Base-by-base conservation (phyloP, 2,329 filamentous ascomycete species). In the Calonectria hongkongensis region DNA sequence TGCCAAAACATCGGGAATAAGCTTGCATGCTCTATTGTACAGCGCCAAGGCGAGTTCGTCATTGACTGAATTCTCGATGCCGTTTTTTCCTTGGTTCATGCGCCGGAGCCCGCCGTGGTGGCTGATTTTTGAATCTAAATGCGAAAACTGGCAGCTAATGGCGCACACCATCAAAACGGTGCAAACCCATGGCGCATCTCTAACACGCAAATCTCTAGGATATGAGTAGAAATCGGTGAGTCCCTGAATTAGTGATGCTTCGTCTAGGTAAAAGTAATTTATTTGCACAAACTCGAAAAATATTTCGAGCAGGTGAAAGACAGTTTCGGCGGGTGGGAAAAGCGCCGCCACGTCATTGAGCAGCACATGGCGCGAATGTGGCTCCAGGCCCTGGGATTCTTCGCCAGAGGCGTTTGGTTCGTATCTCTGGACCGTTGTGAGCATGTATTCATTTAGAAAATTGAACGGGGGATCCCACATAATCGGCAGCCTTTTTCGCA, bases 1-100 rank as follows among this genome's bases (percentile, higher is more conserved):
- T 2, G 88, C 88, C 68, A 91, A 90, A 41, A 90, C 87, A 70
- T 91, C 89, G 1, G 89, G 88, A 2, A 91, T 82, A 2, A 91
- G 82, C 74, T 86, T 88, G 27, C 86, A 87, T 0, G 89, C 89
- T 75, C 88, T 87, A 67, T 89, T 87, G 73, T 91, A 91, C 72
- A 91, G 89, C 16, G 87, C 87, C 13, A 60, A 27, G 3, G 54
- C 54, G n/a, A 60, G 54, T 13, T 36, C 54, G 25, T 60, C 15
- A n/a, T 39, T 60, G 13, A 36, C 36, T 2, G 54, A 60, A 33
- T 41, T n/a, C 21, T 60, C 36, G 36, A 60, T 28, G 21, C 54
- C 54, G 25, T 60, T 60, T 60, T 60, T 60, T 2, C 54, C 54
- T 18, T 60, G 54, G 33, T 41, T 27, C 9, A 21, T 41, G 9